Conservation (phyloP, 345 rosid genomes). For the Aegle marmelos region DNA sequence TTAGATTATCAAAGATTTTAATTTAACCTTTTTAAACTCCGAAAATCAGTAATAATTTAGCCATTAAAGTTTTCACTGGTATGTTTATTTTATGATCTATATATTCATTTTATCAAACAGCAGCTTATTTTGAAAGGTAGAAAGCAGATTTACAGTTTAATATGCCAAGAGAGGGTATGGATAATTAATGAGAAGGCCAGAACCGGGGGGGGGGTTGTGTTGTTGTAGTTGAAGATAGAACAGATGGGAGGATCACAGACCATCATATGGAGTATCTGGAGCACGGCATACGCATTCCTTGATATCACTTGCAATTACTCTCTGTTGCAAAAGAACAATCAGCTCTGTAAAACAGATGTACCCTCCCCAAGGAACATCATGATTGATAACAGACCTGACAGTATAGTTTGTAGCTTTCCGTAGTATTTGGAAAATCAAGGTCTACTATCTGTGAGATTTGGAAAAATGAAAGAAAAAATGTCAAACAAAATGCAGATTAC, state of each 20-base stretch:
- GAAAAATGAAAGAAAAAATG: slow-evolving; percentile 1
- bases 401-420: slow-evolving; percentile 87
- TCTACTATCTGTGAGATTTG: slow-evolving; percentile 60
- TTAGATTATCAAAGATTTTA: not conserved
- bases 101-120: not conserved
- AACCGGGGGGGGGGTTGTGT: too few relatives aligned
- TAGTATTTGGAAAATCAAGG: slow-evolving; percentile 74
- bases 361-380: slow-evolving; percentile 6
- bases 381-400: slow-evolving; percentile 63
- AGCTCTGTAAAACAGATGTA: slow-evolving; percentile 14
- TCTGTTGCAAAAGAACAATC: slow-evolving; percentile 47
- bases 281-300: slow-evolving; percentile 96
- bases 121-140: not conserved
- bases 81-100: not conserved
- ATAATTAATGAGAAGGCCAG: not conserved
- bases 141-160: not conserved
- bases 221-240: slow-evolving; percentile 5
- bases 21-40: not conserved
- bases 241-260: slow-evolving; percentile 36
- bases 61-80: not conserved
- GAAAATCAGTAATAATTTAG: not conserved
- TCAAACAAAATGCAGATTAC: slow-evolving; percentile 4
- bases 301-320: slow-evolving; percentile 92
- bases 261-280: slow-evolving; percentile 97
- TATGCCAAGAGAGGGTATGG: not conserved